Evolutionary conservation across 83 land plant genomes (phyloP).

Genomic region (Picea mariana): DNA sequence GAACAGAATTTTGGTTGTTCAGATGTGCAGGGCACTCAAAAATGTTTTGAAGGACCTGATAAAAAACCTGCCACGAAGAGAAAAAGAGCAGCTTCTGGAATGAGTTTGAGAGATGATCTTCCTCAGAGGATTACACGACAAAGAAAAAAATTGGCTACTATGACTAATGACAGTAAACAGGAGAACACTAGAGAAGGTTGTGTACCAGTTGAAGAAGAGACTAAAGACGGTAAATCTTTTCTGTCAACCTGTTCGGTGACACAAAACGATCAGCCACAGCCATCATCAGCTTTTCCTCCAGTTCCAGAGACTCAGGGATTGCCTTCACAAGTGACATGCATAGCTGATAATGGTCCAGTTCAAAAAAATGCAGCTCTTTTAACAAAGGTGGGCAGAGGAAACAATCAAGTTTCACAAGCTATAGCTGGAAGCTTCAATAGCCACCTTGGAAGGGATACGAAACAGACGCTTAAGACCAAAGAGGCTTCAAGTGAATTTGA

Average conservation of each 20-base stretch:
- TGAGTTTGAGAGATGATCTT: conserved; percentile 22
- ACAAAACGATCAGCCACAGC: conserved; percentile 1
- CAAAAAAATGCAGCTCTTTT: background rate
- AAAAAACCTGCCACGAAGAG: conserved; percentile 39
- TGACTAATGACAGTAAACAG: background rate
- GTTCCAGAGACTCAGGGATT: background rate
- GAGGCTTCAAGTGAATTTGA: conserved; percentile 6
- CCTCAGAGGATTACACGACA: conserved; percentile 20
- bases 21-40: conserved; percentile 27
- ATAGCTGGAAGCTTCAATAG: background rate
- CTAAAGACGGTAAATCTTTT: background rate
- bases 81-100: conserved; percentile 36
- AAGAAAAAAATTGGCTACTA: background rate
- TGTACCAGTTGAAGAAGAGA: background rate
- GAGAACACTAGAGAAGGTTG: background rate
- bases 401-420: conserved; percentile 1
- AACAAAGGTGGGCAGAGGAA: background rate
- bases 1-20: conserved; percentile 19
- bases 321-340: background rate
- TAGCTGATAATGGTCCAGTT: background rate
- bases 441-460: background rate
- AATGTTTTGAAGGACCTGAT: conserved; percentile 17
- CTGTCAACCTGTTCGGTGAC: background rate
- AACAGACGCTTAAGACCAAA: background rate
- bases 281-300: background rate